A percentile compares a stretch with the other conserved stretches of the same genome.
Conservation (phyloP, 2,329 filamentous ascomycete genomes). For the Ceratocystiopsis minuta region DNA sequence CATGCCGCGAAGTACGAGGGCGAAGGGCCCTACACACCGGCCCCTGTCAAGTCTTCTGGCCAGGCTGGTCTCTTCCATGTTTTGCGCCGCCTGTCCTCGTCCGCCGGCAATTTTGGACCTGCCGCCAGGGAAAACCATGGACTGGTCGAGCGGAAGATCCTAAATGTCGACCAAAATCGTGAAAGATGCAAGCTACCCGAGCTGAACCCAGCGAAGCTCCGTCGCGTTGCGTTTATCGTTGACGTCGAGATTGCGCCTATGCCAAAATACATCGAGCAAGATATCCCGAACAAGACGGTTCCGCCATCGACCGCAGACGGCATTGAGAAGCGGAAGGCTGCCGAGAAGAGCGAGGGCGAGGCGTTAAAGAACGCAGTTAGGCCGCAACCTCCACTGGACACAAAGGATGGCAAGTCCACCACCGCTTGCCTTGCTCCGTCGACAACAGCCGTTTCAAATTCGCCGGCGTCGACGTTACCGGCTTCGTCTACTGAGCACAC, state of each 20-base stretch:
- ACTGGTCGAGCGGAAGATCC: slow-evolving; percentile 57
- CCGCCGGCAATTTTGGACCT: slow-evolving; percentile 25
- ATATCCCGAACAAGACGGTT: slow-evolving; percentile 22
- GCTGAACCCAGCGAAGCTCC: slow-evolving; percentile 61
- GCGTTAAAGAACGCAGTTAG: slow-evolving; percentile 52
- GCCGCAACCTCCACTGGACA: slow-evolving; percentile 11
- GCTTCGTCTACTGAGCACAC: no score
- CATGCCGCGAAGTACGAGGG: slow-evolving; percentile 37
- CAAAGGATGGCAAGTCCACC: no score
- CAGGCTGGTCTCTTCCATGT: slow-evolving; percentile 65
- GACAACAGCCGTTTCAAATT: no score
- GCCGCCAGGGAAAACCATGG: slow-evolving; percentile 37
- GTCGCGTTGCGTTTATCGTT: slow-evolving; percentile 85
- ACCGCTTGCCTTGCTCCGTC: no score
- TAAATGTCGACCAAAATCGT: slow-evolving; percentile 71
- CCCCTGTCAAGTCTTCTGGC: slow-evolving; percentile 45
- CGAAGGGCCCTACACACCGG: slow-evolving; percentile 51
- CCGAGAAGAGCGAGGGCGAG: slow-evolving; percentile 56
- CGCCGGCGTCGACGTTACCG: no score
- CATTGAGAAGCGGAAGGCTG: slow-evolving; percentile 42
- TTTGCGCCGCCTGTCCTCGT: slow-evolving; percentile 64
- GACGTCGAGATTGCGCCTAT: slow-evolving; percentile 92
- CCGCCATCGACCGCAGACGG: slow-evolving; percentile 29
- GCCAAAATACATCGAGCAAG: slow-evolving; percentile 54
- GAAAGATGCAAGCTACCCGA: slow-evolving; percentile 66